phyloP scores from a whole-genome alignment of 768 basidiomycete genomes.

The Auriculariales sp. region DNA sequence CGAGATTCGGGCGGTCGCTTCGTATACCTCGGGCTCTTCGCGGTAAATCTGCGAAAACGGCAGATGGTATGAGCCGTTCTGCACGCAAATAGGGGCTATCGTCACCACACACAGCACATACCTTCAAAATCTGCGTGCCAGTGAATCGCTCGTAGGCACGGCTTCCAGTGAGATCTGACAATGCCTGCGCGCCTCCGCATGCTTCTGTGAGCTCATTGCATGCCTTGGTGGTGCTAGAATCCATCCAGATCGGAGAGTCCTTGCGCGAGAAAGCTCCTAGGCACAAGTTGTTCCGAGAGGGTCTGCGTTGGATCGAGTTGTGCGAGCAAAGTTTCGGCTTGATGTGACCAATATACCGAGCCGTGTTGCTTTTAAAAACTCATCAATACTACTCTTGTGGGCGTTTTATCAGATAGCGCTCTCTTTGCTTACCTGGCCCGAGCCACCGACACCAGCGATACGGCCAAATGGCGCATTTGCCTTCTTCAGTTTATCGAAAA shows the following conservation, averaged over 20 bases:
- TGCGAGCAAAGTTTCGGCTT: conserved; percentile 37
- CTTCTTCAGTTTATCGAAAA: conserved; percentile 46
- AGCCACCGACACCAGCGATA: conserved; percentile 58
- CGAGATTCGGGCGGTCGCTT: conserved; percentile 50
- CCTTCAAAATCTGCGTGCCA: conserved; percentile 69
- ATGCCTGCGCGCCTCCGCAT: conserved; percentile 52
- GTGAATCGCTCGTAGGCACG: conserved; percentile 83
- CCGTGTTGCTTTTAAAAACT: conserved; percentile 54
- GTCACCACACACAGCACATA: conserved; percentile 16
- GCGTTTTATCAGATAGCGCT: not conserved
- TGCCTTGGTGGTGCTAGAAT: conserved; percentile 69
- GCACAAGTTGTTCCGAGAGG: conserved; percentile 16
- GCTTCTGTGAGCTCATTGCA: conserved; percentile 52
- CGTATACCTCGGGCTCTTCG: conserved; percentile 37
- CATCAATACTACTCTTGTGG: not conserved
- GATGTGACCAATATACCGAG: conserved; percentile 65
- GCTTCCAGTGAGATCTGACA: conserved; percentile 69
- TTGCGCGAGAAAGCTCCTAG: conserved; percentile 52
- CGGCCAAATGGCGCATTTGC: conserved; percentile 42
- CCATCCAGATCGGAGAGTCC: conserved; percentile 79
- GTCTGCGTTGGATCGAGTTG: conserved; percentile 28
- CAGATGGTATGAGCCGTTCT: too few species aligned
- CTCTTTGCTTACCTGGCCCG: conserved; percentile 47
- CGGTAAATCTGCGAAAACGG: conserved; percentile 35
- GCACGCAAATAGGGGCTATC: not conserved